A percentile compares a stretch with the other conserved stretches of the same genome.
phyloP scores from a whole-genome alignment of 371 early-diverging fungal species.

The Mortierella sp. region DNA sequence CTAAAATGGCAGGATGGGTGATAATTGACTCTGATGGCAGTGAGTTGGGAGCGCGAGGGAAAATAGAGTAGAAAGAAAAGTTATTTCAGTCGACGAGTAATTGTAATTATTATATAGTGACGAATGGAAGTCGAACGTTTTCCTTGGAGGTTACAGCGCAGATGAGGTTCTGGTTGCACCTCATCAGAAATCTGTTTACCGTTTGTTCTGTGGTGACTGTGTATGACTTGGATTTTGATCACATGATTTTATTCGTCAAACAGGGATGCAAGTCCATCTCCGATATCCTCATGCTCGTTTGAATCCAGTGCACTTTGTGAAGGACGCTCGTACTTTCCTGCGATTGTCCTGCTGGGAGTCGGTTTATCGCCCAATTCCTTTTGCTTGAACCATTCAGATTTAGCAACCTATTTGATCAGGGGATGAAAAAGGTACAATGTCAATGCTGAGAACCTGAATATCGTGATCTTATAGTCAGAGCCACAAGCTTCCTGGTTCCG shows the following conservation, averaged over 20 bases:
- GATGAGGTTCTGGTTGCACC: neutral
- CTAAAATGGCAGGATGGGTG: conserved; percentile 5
- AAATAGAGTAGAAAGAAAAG: conserved; percentile 10
- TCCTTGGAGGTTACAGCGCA: neutral
- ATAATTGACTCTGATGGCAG: neutral
- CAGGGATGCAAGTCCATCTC: conserved; percentile 38
- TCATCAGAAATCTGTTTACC: neutral
- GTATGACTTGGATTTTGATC: neutral
- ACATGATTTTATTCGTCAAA: conserved; percentile 29
- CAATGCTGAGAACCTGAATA: neutral
- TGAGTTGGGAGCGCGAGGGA: neutral
- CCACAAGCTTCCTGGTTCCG: conserved; percentile 1
- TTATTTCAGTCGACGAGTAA: neutral
- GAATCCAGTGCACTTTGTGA: conserved; percentile 39
- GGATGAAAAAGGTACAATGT: neutral
- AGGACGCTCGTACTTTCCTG: conserved; percentile 43
- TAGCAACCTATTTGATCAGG: conserved; percentile 33
- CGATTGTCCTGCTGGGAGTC: conserved; percentile 32
- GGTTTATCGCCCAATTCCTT: conserved; percentile 29
- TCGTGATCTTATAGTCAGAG: neutral
- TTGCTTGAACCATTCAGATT: conserved; percentile 56
- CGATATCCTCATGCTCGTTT: conserved; percentile 48
- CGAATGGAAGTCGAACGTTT: neutral
- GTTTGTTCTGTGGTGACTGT: neutral
- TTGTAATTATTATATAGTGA: conserved; percentile 1